Evolutionary conservation across 202 grass and related monocot species (phyloP).

Genomic region (Miscanthus sacchariflorus): DNA sequence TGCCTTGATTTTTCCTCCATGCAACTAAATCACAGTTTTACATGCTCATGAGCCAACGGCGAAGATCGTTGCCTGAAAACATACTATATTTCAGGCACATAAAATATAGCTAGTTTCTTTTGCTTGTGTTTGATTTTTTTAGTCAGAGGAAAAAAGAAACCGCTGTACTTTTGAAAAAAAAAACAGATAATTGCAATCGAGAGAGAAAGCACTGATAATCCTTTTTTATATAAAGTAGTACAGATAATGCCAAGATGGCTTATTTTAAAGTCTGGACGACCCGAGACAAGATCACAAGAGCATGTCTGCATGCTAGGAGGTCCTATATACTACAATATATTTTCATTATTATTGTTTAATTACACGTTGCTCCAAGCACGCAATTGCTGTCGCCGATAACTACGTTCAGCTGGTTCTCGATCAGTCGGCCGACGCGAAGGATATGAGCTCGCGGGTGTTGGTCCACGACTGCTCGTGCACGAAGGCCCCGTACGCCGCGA

Average conservation of each 20-base stretch:
- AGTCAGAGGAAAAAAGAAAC: too few species aligned
- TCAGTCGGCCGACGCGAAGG: background rate
- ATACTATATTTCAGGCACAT: too few species aligned
- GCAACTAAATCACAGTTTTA: too few species aligned
- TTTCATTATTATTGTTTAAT: background rate
- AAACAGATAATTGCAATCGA: background rate
- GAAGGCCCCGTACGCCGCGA: slow-evolving; percentile 36
- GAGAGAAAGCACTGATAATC: background rate
- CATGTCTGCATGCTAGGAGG: background rate
- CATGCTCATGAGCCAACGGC: too few species aligned
- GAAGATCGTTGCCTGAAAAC: too few species aligned
- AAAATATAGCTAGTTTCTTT: too few species aligned
- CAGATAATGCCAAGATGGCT: background rate
- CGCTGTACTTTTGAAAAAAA: too few species aligned
- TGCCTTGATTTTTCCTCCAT: too few species aligned
- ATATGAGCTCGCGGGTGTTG: background rate
- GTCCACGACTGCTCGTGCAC: slow-evolving; percentile 47
- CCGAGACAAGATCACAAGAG: background rate
- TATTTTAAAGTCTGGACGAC: background rate
- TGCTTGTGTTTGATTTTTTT: too few species aligned
- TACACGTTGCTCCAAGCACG: background rate
- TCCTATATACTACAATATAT: background rate
- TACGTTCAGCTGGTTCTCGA: background rate
- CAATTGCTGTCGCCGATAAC: background rate
- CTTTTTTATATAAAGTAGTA: background rate